A percentile compares a stretch with the other conserved stretches of the same genome.
Conservation (phyloP, 805 yeast genomes). For the Wickerhamomyces silvicola region DNA sequence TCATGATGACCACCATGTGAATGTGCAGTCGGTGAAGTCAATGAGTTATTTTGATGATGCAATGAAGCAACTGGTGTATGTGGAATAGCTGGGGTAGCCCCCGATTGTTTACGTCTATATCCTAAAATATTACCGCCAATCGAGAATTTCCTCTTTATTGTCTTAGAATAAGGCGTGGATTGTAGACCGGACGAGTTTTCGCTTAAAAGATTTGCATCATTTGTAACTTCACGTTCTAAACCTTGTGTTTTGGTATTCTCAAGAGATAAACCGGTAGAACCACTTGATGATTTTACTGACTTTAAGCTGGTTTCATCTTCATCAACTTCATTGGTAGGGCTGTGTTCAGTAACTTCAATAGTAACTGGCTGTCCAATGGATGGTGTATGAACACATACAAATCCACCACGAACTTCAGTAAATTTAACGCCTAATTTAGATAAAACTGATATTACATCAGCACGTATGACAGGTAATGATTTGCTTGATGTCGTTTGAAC, state of each 20-base stretch:
- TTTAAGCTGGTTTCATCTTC: conserved; percentile 3
- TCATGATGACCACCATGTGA: conserved; percentile 29
- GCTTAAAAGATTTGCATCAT: conserved; percentile 7
- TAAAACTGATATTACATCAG: conserved; percentile 73
- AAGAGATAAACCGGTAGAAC: conserved; percentile 9
- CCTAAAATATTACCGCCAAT: conserved; percentile 52
- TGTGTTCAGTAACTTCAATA: conserved; percentile 2
- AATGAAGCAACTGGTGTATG: conserved; percentile 47
- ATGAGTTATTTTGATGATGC: conserved; percentile 17
- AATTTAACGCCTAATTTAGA: conserved; percentile 71
- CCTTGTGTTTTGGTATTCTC: conserved; percentile 3
- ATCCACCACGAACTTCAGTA: conserved; percentile 91
- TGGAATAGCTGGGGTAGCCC: conserved; percentile 36
- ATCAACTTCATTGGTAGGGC: conserved; percentile 5
- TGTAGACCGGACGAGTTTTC: conserved; percentile 15
- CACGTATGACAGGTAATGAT: conserved; percentile 81
- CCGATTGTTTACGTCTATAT: conserved; percentile 37
- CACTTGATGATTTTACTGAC: conserved; percentile 11
- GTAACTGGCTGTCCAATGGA: conserved; percentile 26
- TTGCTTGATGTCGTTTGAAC: conserved; percentile 94
- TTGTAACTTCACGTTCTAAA: conserved; percentile 8
- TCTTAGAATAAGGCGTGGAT: conserved; percentile 24
- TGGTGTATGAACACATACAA: conserved; percentile 68
- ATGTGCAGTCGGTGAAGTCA: conserved; percentile 21
- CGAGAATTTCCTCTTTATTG: conserved; percentile 58